Evolutionary conservation across 768 basidiomycete genomes (phyloP).

Genomic region (Harrya chromipes): DNA sequence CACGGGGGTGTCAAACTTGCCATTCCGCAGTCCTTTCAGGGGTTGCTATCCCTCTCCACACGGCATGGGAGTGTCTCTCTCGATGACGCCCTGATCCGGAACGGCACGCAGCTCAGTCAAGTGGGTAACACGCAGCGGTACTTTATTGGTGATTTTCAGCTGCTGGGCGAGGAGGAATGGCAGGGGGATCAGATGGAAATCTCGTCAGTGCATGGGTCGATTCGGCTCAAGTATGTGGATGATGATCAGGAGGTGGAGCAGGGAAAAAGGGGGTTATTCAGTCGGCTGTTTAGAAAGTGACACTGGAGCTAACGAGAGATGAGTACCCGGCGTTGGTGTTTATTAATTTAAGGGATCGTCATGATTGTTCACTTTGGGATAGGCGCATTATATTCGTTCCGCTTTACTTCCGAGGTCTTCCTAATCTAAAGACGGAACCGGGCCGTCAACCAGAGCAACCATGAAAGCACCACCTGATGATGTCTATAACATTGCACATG

Average conservation of each 20-base stretch:
- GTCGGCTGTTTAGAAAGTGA: constrained; percentile 19
- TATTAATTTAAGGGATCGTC: background rate
- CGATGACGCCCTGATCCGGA: constrained; percentile 10
- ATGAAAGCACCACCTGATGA: no score
- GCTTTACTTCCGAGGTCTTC: no score
- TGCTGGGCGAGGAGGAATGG: constrained; percentile 20
- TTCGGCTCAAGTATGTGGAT: constrained; percentile 21
- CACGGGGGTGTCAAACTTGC: constrained; percentile 16
- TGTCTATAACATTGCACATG: background rate
- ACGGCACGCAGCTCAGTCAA: constrained; percentile 24
- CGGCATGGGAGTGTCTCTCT: constrained; percentile 15
- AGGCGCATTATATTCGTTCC: no score
- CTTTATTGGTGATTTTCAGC: constrained; percentile 25
- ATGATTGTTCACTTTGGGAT: background rate
- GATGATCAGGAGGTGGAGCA: background rate
- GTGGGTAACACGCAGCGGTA: constrained; percentile 12
- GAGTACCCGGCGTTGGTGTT: background rate
- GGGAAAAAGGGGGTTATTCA: constrained; percentile 16
- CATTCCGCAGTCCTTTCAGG: constrained; percentile 23
- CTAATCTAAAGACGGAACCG: no score
- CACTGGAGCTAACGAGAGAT: background rate
- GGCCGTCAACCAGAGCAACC: no score
- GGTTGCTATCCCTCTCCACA: constrained; percentile 17
- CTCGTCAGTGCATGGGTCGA: constrained; percentile 14
- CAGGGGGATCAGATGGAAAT: constrained; percentile 18